These are phyloP conservation scores for Tarenaya hassleriana DNA, from an alignment of 345 rosid species.

Conservation along the genomic window DNA sequence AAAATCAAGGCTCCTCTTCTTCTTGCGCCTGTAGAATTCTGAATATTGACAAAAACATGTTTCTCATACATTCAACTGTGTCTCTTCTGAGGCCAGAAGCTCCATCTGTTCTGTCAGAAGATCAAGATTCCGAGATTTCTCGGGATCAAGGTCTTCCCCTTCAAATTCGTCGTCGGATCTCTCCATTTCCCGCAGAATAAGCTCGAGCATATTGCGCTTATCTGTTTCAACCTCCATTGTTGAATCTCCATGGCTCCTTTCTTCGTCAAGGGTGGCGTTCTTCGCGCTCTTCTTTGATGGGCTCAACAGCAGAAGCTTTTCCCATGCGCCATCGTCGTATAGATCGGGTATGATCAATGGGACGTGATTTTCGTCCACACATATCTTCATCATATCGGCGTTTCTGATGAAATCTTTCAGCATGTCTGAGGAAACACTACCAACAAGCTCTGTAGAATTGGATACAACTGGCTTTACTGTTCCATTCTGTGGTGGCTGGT, in stretches of 20 bases:
- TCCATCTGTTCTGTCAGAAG: conserved; percentile 51
- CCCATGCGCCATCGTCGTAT: conserved; percentile 73
- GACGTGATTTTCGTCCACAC: conserved; percentile 58
- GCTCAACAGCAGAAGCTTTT: conserved; percentile 50
- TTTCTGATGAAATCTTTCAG: conserved; percentile 50
- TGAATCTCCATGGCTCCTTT: conserved; percentile 26
- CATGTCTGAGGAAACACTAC: conserved; percentile 26
- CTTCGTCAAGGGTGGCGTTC: conserved; percentile 35
- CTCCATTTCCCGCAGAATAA: conserved; percentile 43
- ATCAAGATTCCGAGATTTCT: conserved; percentile 39
- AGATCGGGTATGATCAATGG: conserved; percentile 61
- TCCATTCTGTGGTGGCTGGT: conserved; percentile 52
- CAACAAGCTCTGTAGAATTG: conserved; percentile 24
- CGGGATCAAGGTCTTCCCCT: conserved; percentile 34
- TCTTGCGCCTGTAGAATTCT: too few species aligned
- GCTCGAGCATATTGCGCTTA: conserved; percentile 36
- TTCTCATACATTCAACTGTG: background rate
- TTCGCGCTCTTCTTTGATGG: conserved; percentile 35
- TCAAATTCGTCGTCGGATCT: conserved; percentile 33
- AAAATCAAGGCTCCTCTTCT: too few species aligned
- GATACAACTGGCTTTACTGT: conserved; percentile 27
- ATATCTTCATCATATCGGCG: conserved; percentile 57
- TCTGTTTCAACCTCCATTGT: conserved; percentile 29
- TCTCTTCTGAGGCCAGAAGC: conserved; percentile 38
- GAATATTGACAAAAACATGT: too few species aligned